These are phyloP conservation scores for Purpureocillium lavendulum DNA, from an alignment of 2,329 filamentous ascomycete genomes.

Conservation along the genomic window DNA sequence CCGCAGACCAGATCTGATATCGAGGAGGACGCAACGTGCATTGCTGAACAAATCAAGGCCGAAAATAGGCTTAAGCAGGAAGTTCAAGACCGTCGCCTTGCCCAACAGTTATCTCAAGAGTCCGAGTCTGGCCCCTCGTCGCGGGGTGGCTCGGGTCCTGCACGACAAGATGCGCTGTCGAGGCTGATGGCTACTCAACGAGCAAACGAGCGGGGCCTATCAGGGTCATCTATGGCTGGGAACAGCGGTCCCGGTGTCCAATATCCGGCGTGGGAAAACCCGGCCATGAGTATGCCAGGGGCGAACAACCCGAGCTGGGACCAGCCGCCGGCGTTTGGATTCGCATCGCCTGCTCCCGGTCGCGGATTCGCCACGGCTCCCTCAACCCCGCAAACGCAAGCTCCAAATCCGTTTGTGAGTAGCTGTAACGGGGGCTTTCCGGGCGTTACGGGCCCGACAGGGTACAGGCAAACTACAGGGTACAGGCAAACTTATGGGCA, in stretches of 20 bases:
- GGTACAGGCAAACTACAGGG: too few species aligned
- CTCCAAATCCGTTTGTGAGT: too few species aligned
- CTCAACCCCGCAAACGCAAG: too few species aligned
- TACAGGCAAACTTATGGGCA: too few species aligned
- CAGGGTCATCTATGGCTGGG: not conserved
- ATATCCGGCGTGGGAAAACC: too few species aligned
- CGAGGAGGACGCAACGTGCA: slow-evolving; percentile 14
- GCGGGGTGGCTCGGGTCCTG: not conserved
- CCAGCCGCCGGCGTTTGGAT: not conserved
- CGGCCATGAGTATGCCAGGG: slow-evolving; percentile 9
- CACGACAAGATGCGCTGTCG: slow-evolving; percentile 13
- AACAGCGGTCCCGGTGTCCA: too few species aligned
- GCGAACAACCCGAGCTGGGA: slow-evolving; percentile 10
- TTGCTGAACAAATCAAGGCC: slow-evolving; percentile 26
- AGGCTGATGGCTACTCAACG: slow-evolving; percentile 20
- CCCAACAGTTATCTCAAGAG: slow-evolving; percentile 16
- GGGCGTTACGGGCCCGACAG: too few species aligned
- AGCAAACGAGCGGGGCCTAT: slow-evolving; percentile 4
- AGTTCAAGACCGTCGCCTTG: slow-evolving; percentile 17
- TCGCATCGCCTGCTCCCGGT: too few species aligned
- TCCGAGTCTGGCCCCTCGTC: slow-evolving; percentile 3
- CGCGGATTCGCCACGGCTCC: too few species aligned
- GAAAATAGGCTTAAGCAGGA: slow-evolving; percentile 22
- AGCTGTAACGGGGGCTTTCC: too few species aligned
- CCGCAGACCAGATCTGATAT: slow-evolving; percentile 22